Evolutionary conservation across 495 filamentous ascomycete species (phyloP), one percentile per base, ranked within the genome.

Genomic region (Podospora australis): DNA sequence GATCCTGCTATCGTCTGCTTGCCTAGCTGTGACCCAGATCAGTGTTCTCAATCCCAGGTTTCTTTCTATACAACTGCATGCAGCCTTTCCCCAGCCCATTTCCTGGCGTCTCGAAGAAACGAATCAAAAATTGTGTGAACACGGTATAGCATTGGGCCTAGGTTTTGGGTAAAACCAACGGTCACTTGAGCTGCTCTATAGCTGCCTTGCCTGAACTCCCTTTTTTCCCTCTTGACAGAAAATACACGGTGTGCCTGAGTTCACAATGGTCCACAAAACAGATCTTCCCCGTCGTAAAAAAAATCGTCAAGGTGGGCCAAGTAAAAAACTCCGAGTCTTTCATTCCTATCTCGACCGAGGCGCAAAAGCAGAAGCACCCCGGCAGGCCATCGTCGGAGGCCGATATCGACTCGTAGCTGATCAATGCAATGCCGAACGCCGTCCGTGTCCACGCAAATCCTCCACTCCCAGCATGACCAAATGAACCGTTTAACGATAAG

Each of bases 401-500:
- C 55, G 53, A 51, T 58, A 52, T 57, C 55, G 60, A 58, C 50
- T 53, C 55, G 50, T 58, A 49, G 55, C 45, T 53, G 62, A 56
- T 51, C 62, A 63, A 65, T 65, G 62, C 62, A 65, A 63, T 63
- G 54, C 62, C 62, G 57, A 65, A 65, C 62, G 62, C 62, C 62
- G 48, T 65, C 59, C 62, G 54, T 63, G 55, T 58, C 62, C 62
- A 55, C 57, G 54, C 59, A 58, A 63, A 44, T 48, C 56, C 54
- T 54, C 49, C 46, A 35, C 50, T 54, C 55, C 50, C 59, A 54
- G 42, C 50, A 59, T 49, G 50, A 57, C 54, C 57, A 49, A 53
- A 49, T 52, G 13, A 46, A 48, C 46, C 54, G 51, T 57, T 80
- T 76, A 82, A 80, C 78, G 78, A 69, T 82, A 82, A 56, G 78